These are phyloP conservation scores for Crassisporium funariophilum DNA, from an alignment of 768 basidiomycete genomes.

Conservation along the genomic window DNA sequence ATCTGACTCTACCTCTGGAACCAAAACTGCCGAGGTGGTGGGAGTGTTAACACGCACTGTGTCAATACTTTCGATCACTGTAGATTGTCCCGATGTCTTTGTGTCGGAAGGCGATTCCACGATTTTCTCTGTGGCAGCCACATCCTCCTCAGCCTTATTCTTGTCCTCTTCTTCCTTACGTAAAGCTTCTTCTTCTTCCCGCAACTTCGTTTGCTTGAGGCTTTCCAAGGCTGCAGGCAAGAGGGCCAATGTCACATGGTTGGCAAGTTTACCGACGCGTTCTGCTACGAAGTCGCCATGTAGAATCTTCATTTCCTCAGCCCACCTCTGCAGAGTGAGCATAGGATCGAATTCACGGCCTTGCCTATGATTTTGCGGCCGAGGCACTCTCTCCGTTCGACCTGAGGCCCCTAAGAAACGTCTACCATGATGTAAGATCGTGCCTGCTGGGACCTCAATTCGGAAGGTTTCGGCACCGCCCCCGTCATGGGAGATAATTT, in stretches of 20 bases:
- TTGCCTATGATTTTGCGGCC: slow-evolving; percentile 42
- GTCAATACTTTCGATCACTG: not conserved
- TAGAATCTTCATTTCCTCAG: slow-evolving; percentile 82
- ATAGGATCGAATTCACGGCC: slow-evolving; percentile 75
- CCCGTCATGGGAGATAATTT: slow-evolving; percentile 67
- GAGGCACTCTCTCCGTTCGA: slow-evolving; percentile 59
- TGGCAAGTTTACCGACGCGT: slow-evolving; percentile 63
- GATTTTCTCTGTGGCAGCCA: slow-evolving; percentile 21
- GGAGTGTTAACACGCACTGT: not conserved
- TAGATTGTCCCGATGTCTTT: not conserved
- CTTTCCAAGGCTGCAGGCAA: slow-evolving; percentile 78
- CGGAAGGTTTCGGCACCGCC: slow-evolving; percentile 68
- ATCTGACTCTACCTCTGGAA: slow-evolving; percentile 22
- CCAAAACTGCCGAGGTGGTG: not conserved
- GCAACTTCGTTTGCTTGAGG: slow-evolving; percentile 56
- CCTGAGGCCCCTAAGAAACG: slow-evolving; percentile 57
- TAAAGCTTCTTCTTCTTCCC: slow-evolving; percentile 54
- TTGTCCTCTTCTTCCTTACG: slow-evolving; percentile 45
- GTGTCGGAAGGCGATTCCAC: slow-evolving; percentile 11
- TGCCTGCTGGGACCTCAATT: slow-evolving; percentile 72
- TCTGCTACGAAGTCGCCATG: slow-evolving; percentile 75
- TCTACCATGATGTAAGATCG: slow-evolving; percentile 62
- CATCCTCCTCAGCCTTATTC: slow-evolving; percentile 29
- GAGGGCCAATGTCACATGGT: slow-evolving; percentile 72
- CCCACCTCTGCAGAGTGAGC: slow-evolving; percentile 85